A percentile compares a stretch with the other conserved stretches of the same genome.
phyloP scores from a whole-genome alignment of 345 rosid species.

The Hibiscus syriacus region DNA sequence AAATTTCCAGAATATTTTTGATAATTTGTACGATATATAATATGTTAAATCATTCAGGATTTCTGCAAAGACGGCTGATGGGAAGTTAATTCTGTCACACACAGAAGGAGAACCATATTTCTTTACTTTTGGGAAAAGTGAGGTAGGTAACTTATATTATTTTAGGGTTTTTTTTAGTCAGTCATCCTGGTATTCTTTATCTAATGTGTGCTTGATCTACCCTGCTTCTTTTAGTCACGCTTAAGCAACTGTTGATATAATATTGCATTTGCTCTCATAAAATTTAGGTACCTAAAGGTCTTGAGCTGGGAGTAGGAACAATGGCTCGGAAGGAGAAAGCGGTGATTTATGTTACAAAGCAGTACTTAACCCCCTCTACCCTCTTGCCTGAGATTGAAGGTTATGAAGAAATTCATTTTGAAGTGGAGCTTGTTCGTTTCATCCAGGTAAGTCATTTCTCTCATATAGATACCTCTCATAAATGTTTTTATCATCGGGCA shows the following conservation, averaged over 20 bases:
- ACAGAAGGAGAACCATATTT: constrained; percentile 64
- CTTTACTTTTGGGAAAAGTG: constrained; percentile 87
- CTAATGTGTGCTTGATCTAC: not conserved
- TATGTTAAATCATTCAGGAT: constrained; percentile 43
- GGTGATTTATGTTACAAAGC: constrained; percentile 62
- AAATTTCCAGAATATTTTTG: constrained; percentile 1
- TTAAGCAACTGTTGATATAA: not conserved
- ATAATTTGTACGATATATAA: constrained; percentile 8
- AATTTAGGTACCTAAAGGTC: constrained; percentile 86
- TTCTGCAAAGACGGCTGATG: constrained; percentile 73
- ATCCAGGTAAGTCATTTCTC: constrained; percentile 48
- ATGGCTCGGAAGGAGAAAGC: constrained; percentile 90
- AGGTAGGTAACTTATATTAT: constrained; percentile 43
- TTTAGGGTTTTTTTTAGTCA: not conserved
- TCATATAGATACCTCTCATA: not conserved
- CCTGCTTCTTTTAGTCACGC: not conserved
- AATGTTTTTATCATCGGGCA: not conserved
- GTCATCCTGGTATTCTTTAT: not conserved
- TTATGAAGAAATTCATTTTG: constrained; percentile 82
- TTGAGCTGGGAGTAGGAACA: constrained; percentile 94
- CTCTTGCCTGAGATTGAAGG: constrained; percentile 53
- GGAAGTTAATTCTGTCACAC: constrained; percentile 46
- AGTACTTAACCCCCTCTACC: constrained; percentile 65
- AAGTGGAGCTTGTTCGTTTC: constrained; percentile 86
- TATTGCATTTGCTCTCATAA: constrained; percentile 17